Base-by-base conservation (phyloP, 2,329 filamentous ascomycete genomes). In the Trichoderma sp. region DNA sequence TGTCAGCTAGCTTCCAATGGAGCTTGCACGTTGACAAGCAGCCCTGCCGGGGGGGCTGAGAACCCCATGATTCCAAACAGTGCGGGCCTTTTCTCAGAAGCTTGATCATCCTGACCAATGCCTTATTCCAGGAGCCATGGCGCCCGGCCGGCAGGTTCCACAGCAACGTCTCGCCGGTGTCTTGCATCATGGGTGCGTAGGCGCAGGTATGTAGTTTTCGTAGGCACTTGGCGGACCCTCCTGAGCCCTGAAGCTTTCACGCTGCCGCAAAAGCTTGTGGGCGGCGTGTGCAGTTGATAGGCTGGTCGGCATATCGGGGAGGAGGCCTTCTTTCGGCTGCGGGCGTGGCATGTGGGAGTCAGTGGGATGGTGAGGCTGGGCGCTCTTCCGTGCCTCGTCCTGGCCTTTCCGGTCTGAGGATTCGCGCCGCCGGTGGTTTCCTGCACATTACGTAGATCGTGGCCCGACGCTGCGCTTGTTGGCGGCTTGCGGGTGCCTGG, bases 151-250 rank as follows among this genome's bases (percentile, higher is more conserved):
- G 54, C 26, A 30, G 39, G 54, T 66, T 66, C 54, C 52, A 66
- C 54, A 37, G 5, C n/a, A 1, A 26, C 28, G n/a, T 51, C 59
- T 63, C 59, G 43, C 63, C 63, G 52, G 63, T 66, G 52, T 67
- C 43, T 67, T 68, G 66, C 66, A 61, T 68, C 66, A 68, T 68
- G 66, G 58, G 30, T 68, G 66, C 56, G 56, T 63, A 63, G 39
- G 39, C 65, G 60, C 4, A 26, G 26, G 26, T 26, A 26, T 26
- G 26, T 67, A 56, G 32, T 32, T 32, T 32, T 32, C 32, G 32
- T 32, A 11, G 39, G 28, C 43, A 56, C 55, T 21, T 63, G 54
- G 66, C 66, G 43, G 55, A 28, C 58, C 65, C 58, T 61, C 65
- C 10, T 39, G 30, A 52, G 66, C 66, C 65, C 16, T 39, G 39